Base-by-base conservation (phyloP, 805 yeast genomes). In the Candida ficus region DNA sequence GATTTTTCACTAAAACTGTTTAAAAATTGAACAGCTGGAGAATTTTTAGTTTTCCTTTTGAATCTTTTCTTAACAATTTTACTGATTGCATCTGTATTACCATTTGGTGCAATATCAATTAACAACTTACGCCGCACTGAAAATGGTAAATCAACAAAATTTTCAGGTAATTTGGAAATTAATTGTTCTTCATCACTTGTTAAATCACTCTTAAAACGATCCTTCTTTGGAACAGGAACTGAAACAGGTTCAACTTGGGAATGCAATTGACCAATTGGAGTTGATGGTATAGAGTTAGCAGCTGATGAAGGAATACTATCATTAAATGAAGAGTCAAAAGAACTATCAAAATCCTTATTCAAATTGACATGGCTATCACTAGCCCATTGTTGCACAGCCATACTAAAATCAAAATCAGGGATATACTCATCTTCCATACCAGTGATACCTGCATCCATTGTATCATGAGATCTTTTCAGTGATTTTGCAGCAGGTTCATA, bases 351-450 rank as follows among this genome's bases (percentile, higher is more conserved):
- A 3, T 26, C 37, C 27, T 40, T 29, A 25, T 26, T n/a, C 6
- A 35, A 16, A 32, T 40, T 36, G 3, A 19, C 18, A 7, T 41
- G 40, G 29, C 38, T 36, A 14, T 47, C 49, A 41, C 35, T 41
- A 6, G 38, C 25, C 84, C 84, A 79, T 39, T 66, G 64, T 37
- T 64, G 58, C 1, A 76, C 59, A 20, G 73, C 69, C 30, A 68
- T 52, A n/a, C 58, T 64, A 46, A 79, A 80, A 50, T 80, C 80
- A 22, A 84, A 64, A 35, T 81, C 85, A 0, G 91, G 91, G 13
- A 85, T 72, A 52, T 83, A 84, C 53, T 85, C 93, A 56, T 83
- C 91, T 52, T 79, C 83, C 48, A 83, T 64, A 1, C 87, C 89
- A 27, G 25, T 40, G 12, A 34, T 18, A 3, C 38, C 34, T 5